These are phyloP conservation scores for Glaciozyma martinii DNA, from an alignment of 768 basidiomycete genomes.

Conservation along the genomic window DNA sequence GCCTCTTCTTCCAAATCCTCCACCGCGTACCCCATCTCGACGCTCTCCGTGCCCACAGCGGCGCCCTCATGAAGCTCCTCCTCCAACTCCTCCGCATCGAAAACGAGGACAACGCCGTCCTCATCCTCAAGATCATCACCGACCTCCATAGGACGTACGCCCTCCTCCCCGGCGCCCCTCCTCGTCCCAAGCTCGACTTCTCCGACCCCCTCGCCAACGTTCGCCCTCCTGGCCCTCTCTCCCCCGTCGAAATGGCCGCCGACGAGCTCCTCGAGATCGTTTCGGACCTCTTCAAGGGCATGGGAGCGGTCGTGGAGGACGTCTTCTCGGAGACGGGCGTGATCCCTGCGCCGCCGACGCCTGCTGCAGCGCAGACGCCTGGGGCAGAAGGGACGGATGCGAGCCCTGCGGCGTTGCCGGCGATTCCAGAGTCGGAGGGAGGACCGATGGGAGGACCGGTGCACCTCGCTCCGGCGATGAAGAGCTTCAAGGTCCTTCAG, in stretches of 20 bases:
- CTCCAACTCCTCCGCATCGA: slow-evolving; percentile 73
- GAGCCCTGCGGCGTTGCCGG: background rate
- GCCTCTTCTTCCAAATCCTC: slow-evolving; percentile 76
- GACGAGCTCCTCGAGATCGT: slow-evolving; percentile 72
- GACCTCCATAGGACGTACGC: slow-evolving; percentile 77
- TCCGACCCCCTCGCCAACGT: background rate
- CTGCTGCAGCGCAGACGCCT: slow-evolving; percentile 23
- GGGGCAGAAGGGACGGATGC: background rate
- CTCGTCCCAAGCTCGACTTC: background rate
- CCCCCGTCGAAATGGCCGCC: slow-evolving; percentile 57
- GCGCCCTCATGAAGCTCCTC: slow-evolving; percentile 66
- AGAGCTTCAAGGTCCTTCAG: slow-evolving; percentile 85
- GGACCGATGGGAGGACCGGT: slow-evolving; percentile 10
- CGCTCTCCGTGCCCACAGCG: slow-evolving; percentile 58
- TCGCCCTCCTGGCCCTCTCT: slow-evolving; percentile 20
- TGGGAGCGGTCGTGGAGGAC: slow-evolving; percentile 61
- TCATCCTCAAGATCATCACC: slow-evolving; percentile 81
- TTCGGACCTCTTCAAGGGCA: slow-evolving; percentile 65
- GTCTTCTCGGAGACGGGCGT: slow-evolving; percentile 60
- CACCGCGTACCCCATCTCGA: slow-evolving; percentile 79
- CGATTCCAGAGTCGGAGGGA: slow-evolving; percentile 1
- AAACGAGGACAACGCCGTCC: slow-evolving; percentile 90
- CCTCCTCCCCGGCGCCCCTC: slow-evolving; percentile 39
- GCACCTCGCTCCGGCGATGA: slow-evolving; percentile 46
- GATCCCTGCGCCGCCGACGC: background rate